Evolutionary conservation across 805 yeast species (phyloP).

Genomic region (Zygosaccharomyces pseudorouxii): DNA sequence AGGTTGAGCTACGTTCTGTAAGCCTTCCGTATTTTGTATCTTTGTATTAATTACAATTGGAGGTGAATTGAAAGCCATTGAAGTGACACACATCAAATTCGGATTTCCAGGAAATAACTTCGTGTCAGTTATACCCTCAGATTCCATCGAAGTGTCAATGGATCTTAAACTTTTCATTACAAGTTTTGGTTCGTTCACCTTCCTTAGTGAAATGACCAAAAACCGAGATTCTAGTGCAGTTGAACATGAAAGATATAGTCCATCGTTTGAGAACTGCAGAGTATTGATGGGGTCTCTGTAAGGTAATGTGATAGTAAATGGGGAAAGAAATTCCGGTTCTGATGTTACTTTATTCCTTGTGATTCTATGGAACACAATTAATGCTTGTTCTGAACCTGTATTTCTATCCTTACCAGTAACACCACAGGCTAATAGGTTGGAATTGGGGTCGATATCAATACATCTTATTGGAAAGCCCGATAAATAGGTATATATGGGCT

Average conservation of each 20-base stretch:
- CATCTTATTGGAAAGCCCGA: slow-evolving; percentile 77
- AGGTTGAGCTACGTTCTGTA: slow-evolving; percentile 52
- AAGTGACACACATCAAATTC: slow-evolving; percentile 49
- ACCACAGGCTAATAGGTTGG: slow-evolving; percentile 67
- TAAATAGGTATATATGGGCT: slow-evolving; percentile 60
- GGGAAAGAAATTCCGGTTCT: slow-evolving; percentile 40
- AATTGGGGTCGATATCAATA: slow-evolving; percentile 62
- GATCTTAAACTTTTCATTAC: slow-evolving; percentile 65
- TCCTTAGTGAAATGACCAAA: slow-evolving; percentile 63
- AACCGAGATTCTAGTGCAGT: slow-evolving; percentile 67
- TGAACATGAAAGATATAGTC: slow-evolving; percentile 67
- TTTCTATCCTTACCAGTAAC: slow-evolving; percentile 73
- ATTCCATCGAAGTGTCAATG: slow-evolving; percentile 61
- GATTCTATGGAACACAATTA: slow-evolving; percentile 55
- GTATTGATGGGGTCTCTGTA: slow-evolving; percentile 80
- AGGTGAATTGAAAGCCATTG: slow-evolving; percentile 59
- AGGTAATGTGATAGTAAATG: slow-evolving; percentile 74
- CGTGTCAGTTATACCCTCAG: slow-evolving; percentile 85
- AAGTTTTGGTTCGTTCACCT: slow-evolving; percentile 58
- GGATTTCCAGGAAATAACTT: slow-evolving; percentile 66
- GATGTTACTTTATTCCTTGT: slow-evolving; percentile 18
- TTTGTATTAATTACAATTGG: slow-evolving; percentile 65
- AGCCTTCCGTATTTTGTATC: slow-evolving; percentile 42
- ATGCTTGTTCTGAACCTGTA: slow-evolving; percentile 68
- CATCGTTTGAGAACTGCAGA: slow-evolving; percentile 66